Conservation (phyloP, 2,329 filamentous ascomycete species). For the Keithomyces neogunnii region DNA sequence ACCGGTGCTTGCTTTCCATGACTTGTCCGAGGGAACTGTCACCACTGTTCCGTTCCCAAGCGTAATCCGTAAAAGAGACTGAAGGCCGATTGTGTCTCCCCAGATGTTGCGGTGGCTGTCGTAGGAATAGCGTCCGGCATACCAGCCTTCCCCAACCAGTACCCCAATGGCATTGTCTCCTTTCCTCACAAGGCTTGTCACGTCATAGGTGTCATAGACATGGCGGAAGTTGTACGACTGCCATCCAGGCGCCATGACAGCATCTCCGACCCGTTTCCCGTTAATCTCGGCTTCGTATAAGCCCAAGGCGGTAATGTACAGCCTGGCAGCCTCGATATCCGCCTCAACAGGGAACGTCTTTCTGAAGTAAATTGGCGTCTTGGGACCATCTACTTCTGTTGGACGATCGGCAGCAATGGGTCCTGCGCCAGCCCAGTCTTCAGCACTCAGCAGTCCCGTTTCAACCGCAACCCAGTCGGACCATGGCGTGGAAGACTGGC, state of each 20-base stretch:
- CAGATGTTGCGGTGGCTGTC: slow-evolving; percentile 19
- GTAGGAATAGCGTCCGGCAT: slow-evolving; percentile 26
- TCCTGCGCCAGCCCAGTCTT: slow-evolving; percentile 21
- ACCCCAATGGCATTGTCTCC: slow-evolving; percentile 28
- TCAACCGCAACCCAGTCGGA: slow-evolving; percentile 25
- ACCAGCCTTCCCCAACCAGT: slow-evolving; percentile 43
- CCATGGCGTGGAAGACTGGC: slow-evolving; percentile 14
- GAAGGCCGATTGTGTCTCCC: slow-evolving; percentile 28
- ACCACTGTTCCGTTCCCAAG: slow-evolving; percentile 20
- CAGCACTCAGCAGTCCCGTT: slow-evolving; percentile 20
- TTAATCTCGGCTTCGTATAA: slow-evolving; percentile 41
- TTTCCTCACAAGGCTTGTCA: slow-evolving; percentile 29
- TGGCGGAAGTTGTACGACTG: slow-evolving; percentile 26
- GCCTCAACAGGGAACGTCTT: slow-evolving; percentile 21
- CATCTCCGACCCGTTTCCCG: slow-evolving; percentile 29
- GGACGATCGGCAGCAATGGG: slow-evolving; percentile 21
- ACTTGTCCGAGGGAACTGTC: slow-evolving; percentile 25
- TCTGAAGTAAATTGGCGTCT: slow-evolving; percentile 23
- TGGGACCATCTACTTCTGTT: slow-evolving; percentile 17
- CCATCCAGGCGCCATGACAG: slow-evolving; percentile 42
- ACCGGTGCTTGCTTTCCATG: slow-evolving; percentile 26
- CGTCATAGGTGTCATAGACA: slow-evolving; percentile 46
- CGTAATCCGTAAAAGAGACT: slow-evolving; percentile 29
- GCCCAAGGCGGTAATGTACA: slow-evolving; percentile 39
- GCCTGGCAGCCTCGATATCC: slow-evolving; percentile 25